phyloP scores from a whole-genome alignment of 176 grass and related monocot species.

The Phoenix dactylifera region DNA sequence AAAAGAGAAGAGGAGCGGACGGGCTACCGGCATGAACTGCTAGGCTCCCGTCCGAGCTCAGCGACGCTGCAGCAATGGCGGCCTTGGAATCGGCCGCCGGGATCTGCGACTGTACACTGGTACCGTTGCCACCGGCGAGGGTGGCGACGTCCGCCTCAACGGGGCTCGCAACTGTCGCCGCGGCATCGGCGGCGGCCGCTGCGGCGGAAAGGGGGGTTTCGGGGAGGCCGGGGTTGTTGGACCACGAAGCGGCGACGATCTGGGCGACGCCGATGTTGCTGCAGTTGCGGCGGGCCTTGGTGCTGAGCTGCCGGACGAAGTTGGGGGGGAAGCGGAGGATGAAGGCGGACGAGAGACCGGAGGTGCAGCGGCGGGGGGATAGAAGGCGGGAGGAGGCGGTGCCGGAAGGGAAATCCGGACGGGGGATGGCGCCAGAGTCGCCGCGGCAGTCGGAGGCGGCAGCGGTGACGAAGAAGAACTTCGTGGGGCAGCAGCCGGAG shows the following conservation, averaged over 20 bases:
- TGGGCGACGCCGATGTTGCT: conserved; percentile 99
- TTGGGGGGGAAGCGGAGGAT: conserved; percentile 78
- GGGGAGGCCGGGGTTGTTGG: conserved; percentile 21
- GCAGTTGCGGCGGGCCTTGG: conserved; percentile 96
- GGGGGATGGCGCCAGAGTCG: conserved; percentile 3
- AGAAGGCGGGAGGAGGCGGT: conserved; percentile 13
- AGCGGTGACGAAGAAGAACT: not conserved
- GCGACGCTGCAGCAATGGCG: conserved; percentile 24
- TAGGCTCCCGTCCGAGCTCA: conserved; percentile 88
- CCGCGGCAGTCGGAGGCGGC: conserved; percentile 5
- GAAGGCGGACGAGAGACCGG: conserved; percentile 15
- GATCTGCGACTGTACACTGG: conserved; percentile 54
- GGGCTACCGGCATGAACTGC: conserved; percentile 82
- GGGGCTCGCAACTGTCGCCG: conserved; percentile 26
- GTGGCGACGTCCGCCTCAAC: conserved; percentile 28
- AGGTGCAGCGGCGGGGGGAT: not conserved
- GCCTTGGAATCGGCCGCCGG: conserved; percentile 12
- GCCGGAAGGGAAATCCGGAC: not conserved
- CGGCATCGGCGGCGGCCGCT: conserved; percentile 39
- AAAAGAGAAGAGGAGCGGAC: too few species aligned
- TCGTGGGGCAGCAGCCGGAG: not conserved
- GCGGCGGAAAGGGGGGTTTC: conserved; percentile 20
- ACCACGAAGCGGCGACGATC: conserved; percentile 97
- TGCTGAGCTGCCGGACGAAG: conserved; percentile 97
- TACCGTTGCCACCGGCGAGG: conserved; percentile 12